Evolutionary conservation across 208 protist species (phyloP), one percentile per base, ranked within the genome.

Genomic region (Wallacemonas sp.): DNA sequence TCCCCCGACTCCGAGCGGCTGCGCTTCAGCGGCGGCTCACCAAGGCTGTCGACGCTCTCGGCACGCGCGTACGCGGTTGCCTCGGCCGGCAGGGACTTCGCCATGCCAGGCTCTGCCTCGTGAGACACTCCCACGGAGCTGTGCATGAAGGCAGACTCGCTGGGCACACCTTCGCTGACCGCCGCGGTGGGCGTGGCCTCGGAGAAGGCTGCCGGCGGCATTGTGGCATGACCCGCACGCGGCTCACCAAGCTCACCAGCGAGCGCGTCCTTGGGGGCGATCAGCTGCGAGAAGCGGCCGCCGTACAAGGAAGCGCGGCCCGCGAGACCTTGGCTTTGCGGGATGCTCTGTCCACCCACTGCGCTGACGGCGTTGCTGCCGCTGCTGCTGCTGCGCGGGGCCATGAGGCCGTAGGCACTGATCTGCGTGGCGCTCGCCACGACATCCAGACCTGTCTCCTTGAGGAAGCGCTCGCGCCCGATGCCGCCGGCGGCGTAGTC

Each of bases 401-500:
- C 48, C 18, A 70, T 23, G 20, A 59, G 55, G 11, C 46, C 70
- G 55, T 81, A 76, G n/a, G 75, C 74, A 69, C 66, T 76, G 1
- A 48, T 36, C 29, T 76, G 18, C 39, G 63, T 50, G 2, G 57
- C 52, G 2, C 33, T 49, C 7, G 31, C 50, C 23, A 62, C 63
- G 22, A 68, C 49, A 49, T 74, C 63, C 18, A 94, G 79, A 41
- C 82, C 81, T 57, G 92, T 92, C 22, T 82, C 52, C 66, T 92
- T 83, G 23, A 90, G 55, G 69, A 92, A 95, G 22, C 75, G 73
- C 33, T 70, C 23, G 29, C 86, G 83, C 11, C 75, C 89, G 38
- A 95, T 48, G n/a, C 89, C 89, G 26, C 82, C 84, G 3, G 80
- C 72, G 49, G 76, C 84, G 75, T 95, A 95, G 69, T 95, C 89